Base-by-base conservation (phyloP, 2,329 filamentous ascomycete species). In the Botrytis fragariae region DNA sequence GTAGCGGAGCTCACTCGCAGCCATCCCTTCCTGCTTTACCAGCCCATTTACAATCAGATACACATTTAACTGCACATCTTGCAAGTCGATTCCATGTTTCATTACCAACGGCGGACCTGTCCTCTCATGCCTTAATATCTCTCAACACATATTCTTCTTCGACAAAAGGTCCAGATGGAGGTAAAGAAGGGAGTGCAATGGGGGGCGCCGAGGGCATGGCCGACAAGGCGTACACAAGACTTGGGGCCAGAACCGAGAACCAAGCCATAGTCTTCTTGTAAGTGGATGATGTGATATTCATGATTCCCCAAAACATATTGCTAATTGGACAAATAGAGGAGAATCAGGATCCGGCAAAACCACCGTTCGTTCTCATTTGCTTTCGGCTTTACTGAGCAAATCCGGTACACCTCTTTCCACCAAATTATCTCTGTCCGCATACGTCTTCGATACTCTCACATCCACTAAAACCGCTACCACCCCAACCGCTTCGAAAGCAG, bases 261-360 rank as follows among this genome's bases (percentile, higher is more conserved):
- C 96, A 99, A 83, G 93, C 95, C 1, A 86, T 97, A 70, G 87
- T 98, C 3, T 98, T 99, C 79, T 84, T 99, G 94, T 98, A 88
- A 86, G 93, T 88, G 39, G 44, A 48, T 60, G 25, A 68, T 29
- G 14, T 6, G 5, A 32, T 32, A 32, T 45, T n/a, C 8, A 35
- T 20, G 6, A 37, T 48, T 32, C 10, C 45, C 12, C 9, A 18
- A 29, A 51, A 42, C 18, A 32, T 29, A 4, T 65, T 62, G 61
- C 74, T 78, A 74, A 78, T 71, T 25, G 32, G 72, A 61, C 69
- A 68, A 9, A 61, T 77, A 98, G 95, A 77, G 96, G 96, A 83
- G 96, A 99, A 87, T 97, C 94, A 73, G 96, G 96, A 63, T 91
- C 96, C 45, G 96, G 96, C 79, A 99, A 99, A 85, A 98, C 96